Base-by-base conservation (phyloP, 2,329 filamentous ascomycete species). In the Rhinocladiella similis region DNA sequence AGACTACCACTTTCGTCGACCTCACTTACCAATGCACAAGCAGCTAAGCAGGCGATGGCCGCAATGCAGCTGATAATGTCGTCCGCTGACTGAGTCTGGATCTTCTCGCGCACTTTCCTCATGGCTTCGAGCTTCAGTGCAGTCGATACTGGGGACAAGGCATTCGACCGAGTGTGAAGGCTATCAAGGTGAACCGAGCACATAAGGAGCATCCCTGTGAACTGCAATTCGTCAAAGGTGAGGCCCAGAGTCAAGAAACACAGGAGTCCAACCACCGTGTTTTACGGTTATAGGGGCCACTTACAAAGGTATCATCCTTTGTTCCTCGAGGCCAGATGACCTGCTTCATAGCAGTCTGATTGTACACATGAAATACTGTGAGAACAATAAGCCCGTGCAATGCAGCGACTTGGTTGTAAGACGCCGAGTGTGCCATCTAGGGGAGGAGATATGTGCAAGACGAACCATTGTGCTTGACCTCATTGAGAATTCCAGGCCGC, bases 141-240 rank as follows among this genome's bases (percentile, higher is more conserved):
- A 38, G 46, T 59, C 2, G 57, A 53, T 10, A 47, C 47, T 5
- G 53, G 14, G 5, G 53, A 53, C 18, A 41, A 16, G 5, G 14
- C 12, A 14, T 12, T 38, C n/a, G 20, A 19, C 49, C 5, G 29
- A 33, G 49, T 38, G 10, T 18, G 50, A 29, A 56, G 47, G 7
- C 53, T 48, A n/a, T 59, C 57, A 14, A 59, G 49, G 38, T 59
- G 53, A 7, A 56, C 53, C 20, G 57, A 59, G 35, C 53, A 29
- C 57, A 59, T 49, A 4, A 59, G 53, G 1, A 59, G 43, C 57
- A 59, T 59, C 1, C 52, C 53, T 2, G 57, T 47, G 29, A 59
- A 56, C 38, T 41, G 38, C 14, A 41, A 7, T 16, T 12, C 14
- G 38, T n/a, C 10, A 19, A 41, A 16, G 10, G 5, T 3, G 38